A percentile compares a stretch with the other conserved stretches of the same genome.
phyloP scores from a whole-genome alignment of 306 rosid genomes.

The Vigna radiata region DNA sequence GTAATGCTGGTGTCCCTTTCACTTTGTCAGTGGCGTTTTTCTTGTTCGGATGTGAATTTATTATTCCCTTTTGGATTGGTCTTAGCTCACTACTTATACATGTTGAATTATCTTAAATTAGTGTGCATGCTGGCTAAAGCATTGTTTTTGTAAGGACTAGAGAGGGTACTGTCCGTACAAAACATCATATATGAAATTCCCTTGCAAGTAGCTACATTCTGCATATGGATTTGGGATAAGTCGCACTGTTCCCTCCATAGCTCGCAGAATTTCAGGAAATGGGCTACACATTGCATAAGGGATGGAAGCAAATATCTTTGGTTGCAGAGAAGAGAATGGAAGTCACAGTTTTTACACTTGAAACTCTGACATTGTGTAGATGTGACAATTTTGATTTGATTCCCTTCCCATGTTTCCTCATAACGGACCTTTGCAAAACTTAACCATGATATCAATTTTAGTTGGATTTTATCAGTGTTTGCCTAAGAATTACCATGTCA shows the following conservation, averaged over 20 bases:
- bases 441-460: not conserved
- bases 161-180: slow-evolving; percentile 57
- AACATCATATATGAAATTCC: not conserved
- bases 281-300: slow-evolving; percentile 53
- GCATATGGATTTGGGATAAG: slow-evolving; percentile 50
- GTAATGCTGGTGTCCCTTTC: slow-evolving; percentile 27
- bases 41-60: slow-evolving; percentile 8
- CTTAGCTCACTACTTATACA: slow-evolving; percentile 35
- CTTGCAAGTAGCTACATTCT: not conserved
- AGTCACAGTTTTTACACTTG: slow-evolving; percentile 41
- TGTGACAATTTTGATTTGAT: slow-evolving; percentile 45
- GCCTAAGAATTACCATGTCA: not conserved
- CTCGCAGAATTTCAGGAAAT: slow-evolving; percentile 54
- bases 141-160: slow-evolving; percentile 19
- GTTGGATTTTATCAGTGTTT: not conserved
- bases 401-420: slow-evolving; percentile 37
- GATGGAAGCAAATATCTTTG: slow-evolving; percentile 47
- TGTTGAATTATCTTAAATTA: slow-evolving; percentile 39
- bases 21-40: slow-evolving; percentile 24
- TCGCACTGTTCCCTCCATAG: slow-evolving; percentile 36
- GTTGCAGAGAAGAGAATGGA: slow-evolving; percentile 57
- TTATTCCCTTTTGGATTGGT: slow-evolving; percentile 41
- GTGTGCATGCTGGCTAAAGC: slow-evolving; percentile 35
- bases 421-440: slow-evolving; percentile 17
- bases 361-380: slow-evolving; percentile 39